Conservation (phyloP, 176 grass and related monocot genomes). For the Hordeum vulgare region MorexV3_pseudomolecules_assembly NC_058520.1:543027006-543027505, state of each 20-base stretch:
- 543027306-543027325: not conserved
- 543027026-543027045: not conserved
- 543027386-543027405: slow-evolving; percentile 87
- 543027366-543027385: slow-evolving; percentile 88
- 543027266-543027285: not conserved
- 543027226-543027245: too few species aligned
- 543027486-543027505: slow-evolving; percentile 90
- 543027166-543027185: too few species aligned
- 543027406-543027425: slow-evolving; percentile 66
- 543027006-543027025: not conserved
- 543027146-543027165: too few species aligned
- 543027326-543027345: slow-evolving; percentile 90
- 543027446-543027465: slow-evolving; percentile 55
- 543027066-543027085: not conserved
- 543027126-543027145: too few species aligned
- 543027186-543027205: too few species aligned
- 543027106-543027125: too few species aligned
- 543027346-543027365: slow-evolving; percentile 84
- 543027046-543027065: not conserved
- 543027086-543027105: not conserved
- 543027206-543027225: not conserved
- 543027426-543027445: slow-evolving; percentile 54
- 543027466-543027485: slow-evolving; percentile 99
- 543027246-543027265: not conserved
- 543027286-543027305: not conserved